Percentiles rank a stretch among this genome's conserved stretches.
phyloP scores from a whole-genome alignment of 441 rosid species.

The Jatropha podagrica region DNA sequence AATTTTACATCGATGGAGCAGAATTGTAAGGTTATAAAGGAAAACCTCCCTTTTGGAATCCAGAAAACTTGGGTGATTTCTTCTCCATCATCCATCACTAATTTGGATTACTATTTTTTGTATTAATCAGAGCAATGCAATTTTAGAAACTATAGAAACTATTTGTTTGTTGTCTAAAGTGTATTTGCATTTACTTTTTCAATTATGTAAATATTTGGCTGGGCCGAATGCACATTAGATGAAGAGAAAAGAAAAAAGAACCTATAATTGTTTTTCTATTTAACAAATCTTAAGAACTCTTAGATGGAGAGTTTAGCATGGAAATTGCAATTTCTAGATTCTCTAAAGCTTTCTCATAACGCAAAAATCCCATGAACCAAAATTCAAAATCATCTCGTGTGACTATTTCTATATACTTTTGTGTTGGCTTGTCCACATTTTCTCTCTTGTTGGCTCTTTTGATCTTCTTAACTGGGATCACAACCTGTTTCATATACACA shows the following conservation, averaged over 20 bases:
- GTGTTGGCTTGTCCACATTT: slow-evolving; percentile 36
- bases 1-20: neutral
- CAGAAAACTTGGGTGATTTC: neutral
- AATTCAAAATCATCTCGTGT: slow-evolving; percentile 36
- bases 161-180: no score
- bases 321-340: slow-evolving; percentile 40
- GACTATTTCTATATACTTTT: slow-evolving; percentile 39
- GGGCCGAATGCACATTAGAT: no score
- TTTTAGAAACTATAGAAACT: neutral
- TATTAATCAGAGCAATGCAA: neutral
- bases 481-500: slow-evolving; percentile 29
- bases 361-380: slow-evolving; percentile 51
- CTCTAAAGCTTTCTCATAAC: slow-evolving; percentile 38
- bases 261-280: no score
- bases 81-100: neutral
- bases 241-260: no score
- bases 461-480: slow-evolving; percentile 39
- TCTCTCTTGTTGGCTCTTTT: slow-evolving; percentile 26
- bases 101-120: no score
- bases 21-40: neutral
- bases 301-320: neutral
- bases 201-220: no score
- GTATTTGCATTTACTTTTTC: no score
- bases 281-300: neutral
- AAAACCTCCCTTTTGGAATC: no score